phyloP scores from a whole-genome alignment of 805 yeast genomes.

The Lipomyces yamadae region DNA sequence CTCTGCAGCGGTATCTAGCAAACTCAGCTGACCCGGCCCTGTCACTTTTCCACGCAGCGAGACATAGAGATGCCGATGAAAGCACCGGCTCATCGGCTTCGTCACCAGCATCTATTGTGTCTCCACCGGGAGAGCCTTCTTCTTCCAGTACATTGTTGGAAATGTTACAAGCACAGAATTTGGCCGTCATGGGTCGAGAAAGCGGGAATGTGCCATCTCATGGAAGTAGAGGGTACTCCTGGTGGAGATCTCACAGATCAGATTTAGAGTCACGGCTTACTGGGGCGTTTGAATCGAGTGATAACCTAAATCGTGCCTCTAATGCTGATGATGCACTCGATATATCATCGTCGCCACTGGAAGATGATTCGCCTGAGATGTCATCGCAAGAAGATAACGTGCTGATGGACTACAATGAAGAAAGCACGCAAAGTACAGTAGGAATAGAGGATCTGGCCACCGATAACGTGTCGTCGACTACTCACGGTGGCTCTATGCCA shows the following conservation, averaged over 20 bases:
- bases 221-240: constrained; percentile 1
- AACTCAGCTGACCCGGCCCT: constrained; percentile 10
- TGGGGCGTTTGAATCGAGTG: neutral
- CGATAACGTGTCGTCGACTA: neutral
- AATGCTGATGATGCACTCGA: constrained; percentile 5
- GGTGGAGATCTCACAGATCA: constrained; percentile 8
- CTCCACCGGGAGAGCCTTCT: neutral
- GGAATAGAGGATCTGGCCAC: neutral
- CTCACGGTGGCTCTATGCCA: neutral
- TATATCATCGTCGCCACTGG: neutral
- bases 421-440: neutral
- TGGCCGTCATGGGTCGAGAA: neutral
- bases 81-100: constrained; percentile 9
- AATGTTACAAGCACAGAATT: constrained; percentile 7
- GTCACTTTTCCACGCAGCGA: constrained; percentile 5
- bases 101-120: constrained; percentile 9
- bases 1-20: neutral
- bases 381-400: neutral
- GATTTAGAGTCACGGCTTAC: neutral
- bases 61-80: constrained; percentile 11
- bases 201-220: constrained; percentile 2
- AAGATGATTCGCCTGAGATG: neutral
- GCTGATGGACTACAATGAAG: neutral
- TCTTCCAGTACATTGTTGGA: constrained; percentile 7
- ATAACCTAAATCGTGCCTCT: neutral